Conservation (phyloP, 2,329 filamentous ascomycete species). For the Colletotrichum sp. region DNA sequence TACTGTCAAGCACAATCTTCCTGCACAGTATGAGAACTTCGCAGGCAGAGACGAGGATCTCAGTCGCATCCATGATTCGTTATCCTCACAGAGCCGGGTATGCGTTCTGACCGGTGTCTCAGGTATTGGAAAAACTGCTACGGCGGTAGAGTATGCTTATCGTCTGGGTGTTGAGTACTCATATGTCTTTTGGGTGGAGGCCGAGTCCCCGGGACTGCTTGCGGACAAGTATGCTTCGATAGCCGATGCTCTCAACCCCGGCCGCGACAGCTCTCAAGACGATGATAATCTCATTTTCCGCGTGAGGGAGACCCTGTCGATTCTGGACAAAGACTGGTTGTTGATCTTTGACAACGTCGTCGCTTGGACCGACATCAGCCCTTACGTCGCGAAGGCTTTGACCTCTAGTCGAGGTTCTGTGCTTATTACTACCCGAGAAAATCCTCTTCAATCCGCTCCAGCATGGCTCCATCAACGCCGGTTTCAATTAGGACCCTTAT, state of each 20-base stretch:
- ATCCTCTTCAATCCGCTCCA: not conserved
- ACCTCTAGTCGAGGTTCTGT: not conserved
- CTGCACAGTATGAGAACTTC: not conserved
- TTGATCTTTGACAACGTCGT: not conserved
- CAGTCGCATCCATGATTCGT: not conserved
- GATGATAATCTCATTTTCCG: not conserved
- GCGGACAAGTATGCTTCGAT: not conserved
- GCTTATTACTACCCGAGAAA: not conserved
- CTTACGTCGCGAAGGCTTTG: not conserved
- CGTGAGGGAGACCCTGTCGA: not conserved
- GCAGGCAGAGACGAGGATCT: not conserved
- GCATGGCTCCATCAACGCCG: not conserved
- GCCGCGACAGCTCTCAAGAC: too few species aligned
- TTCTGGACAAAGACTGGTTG: not conserved
- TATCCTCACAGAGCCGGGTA: not conserved
- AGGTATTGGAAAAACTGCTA: not conserved
- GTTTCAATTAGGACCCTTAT: not conserved
- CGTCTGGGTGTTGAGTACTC: not conserved
- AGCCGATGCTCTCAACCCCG: not conserved
- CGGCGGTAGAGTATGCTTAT: not conserved
- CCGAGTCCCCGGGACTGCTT: not conserved
- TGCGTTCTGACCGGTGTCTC: not conserved
- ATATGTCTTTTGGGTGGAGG: not conserved
- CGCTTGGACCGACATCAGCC: not conserved
- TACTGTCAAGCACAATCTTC: not conserved